phyloP scores from a whole-genome alignment of 176 grass and related monocot genomes.

The Aegilops tauschii region DNA sequence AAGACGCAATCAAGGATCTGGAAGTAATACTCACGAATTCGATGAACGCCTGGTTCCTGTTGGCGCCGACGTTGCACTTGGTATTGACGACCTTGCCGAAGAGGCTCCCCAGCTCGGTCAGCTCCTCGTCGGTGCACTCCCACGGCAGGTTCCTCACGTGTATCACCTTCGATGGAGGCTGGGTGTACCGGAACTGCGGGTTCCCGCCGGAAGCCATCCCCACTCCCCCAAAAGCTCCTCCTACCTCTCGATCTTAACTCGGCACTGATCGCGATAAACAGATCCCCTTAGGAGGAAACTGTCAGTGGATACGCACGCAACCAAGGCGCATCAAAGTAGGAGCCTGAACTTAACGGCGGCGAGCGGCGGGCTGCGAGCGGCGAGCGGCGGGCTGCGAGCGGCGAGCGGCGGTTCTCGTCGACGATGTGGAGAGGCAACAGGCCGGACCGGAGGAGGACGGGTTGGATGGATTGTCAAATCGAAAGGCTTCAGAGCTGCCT shows the following conservation, averaged over 20 bases:
- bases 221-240: not conserved
- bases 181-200: constrained; percentile 82
- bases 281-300: not conserved
- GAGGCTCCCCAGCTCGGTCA: constrained; percentile 83
- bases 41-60: constrained; percentile 89
- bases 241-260: not conserved
- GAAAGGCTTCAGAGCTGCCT: not conserved
- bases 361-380: not conserved
- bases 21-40: constrained; percentile 69
- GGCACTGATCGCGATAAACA: not conserved
- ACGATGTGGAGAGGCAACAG: not conserved
- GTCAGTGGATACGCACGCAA: not conserved
- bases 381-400: too few relatives aligned
- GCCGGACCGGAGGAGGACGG: constrained; percentile 24
- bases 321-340: not conserved
- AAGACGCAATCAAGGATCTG: not conserved
- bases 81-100: constrained; percentile 95
- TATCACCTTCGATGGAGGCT: constrained; percentile 90
- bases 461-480: constrained; percentile 19
- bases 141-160: constrained; percentile 91
- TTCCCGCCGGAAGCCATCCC: constrained; percentile 75
- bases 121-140: constrained; percentile 88
- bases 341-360: not conserved
- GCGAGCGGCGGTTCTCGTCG: not conserved
- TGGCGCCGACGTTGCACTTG: constrained; percentile 94